Conservation (phyloP, 345 rosid species). For the Leavenworthia alabamica region DNA sequence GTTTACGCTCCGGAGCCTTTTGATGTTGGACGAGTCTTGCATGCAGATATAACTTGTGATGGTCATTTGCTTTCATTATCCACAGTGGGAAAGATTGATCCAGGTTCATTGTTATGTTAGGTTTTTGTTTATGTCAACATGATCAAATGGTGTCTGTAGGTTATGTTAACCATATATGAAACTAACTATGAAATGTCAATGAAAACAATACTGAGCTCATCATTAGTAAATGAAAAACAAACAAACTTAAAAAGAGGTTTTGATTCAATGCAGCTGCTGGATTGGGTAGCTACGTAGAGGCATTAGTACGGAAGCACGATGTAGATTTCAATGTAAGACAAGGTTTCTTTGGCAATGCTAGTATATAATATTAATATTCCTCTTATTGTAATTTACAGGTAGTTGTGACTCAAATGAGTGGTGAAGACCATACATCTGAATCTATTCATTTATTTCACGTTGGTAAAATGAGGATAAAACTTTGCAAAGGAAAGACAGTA, state of each 20-base stretch:
- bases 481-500: constrained; percentile 63
- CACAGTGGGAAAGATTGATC: constrained; percentile 72
- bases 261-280: constrained; percentile 71
- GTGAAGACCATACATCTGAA: constrained; percentile 57
- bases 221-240: not conserved
- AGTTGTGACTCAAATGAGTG: constrained; percentile 73
- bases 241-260: constrained; percentile 4
- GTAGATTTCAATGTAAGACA: constrained; percentile 65
- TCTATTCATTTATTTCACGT: constrained; percentile 82
- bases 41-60: constrained; percentile 55
- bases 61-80: constrained; percentile 47
- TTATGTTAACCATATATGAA: not conserved
- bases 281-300: constrained; percentile 92
- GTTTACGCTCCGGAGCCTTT: constrained; percentile 92
- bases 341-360: constrained; percentile 4
- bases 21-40: constrained; percentile 71
- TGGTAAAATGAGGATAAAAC: constrained; percentile 96
- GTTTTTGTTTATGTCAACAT: constrained; percentile 9
- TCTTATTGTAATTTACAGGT: constrained; percentile 40
- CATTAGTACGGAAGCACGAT: constrained; percentile 83
- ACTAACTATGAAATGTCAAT: not conserved
- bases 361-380: not conserved
- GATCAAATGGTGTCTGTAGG: not conserved
- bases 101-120: constrained; percentile 43
- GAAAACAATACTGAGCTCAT: not conserved